Conservation (phyloP, 768 basidiomycete genomes). For the Pholiota molesta region DNA sequence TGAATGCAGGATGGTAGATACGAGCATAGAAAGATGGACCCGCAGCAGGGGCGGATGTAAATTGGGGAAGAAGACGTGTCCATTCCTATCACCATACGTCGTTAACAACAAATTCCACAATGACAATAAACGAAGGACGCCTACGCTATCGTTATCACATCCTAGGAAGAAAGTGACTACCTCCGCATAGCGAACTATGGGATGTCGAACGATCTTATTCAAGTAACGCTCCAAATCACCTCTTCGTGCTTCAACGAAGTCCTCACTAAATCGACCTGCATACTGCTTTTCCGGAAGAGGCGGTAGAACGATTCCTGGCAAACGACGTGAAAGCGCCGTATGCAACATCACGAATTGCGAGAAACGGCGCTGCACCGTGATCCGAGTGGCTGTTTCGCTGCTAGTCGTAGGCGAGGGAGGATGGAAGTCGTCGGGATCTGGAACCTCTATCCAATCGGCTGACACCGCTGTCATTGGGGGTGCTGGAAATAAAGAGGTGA, state of each 20-base stretch:
- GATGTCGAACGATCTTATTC: constrained; percentile 69
- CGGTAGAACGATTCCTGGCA: constrained; percentile 79
- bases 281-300: constrained; percentile 88
- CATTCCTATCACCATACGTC: constrained; percentile 56
- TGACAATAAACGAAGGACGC: constrained; percentile 27
- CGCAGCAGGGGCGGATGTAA: constrained; percentile 63
- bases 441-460: constrained; percentile 28
- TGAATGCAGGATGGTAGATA: constrained; percentile 85
- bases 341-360: constrained; percentile 84
- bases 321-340: constrained; percentile 63
- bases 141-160: constrained; percentile 74
- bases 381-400: constrained; percentile 45
- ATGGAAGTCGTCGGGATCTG: constrained; percentile 28
- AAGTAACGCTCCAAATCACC: constrained; percentile 85
- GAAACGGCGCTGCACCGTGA: constrained; percentile 82
- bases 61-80: constrained; percentile 62
- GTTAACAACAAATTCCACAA: not conserved
- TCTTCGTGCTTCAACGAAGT: constrained; percentile 81
- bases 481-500: constrained; percentile 72
- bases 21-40: constrained; percentile 78
- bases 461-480: constrained; percentile 9
- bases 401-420: constrained; percentile 23
- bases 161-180: constrained; percentile 79
- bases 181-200: constrained; percentile 77
- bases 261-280: constrained; percentile 75